Evolutionary conservation across 306 rosid genomes (phyloP).

Genomic region (Gleditsia sinensis): DNA sequence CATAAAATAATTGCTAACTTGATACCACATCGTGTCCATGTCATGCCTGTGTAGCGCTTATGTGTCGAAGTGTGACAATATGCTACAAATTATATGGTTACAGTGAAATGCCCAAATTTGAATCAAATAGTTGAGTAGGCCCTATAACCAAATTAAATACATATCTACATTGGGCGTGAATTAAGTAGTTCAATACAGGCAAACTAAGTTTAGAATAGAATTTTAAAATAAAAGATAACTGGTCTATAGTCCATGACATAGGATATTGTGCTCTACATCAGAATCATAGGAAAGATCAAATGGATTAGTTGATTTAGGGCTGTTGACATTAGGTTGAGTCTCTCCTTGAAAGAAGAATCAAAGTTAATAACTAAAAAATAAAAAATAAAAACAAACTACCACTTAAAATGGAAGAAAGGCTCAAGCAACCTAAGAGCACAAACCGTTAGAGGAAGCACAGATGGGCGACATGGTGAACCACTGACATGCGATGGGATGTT

Average conservation of each 20-base stretch:
- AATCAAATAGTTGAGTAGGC: no score
- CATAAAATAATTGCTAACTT: no score
- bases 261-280: slow-evolving; percentile 63
- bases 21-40: no score
- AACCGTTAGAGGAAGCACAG: slow-evolving; percentile 46
- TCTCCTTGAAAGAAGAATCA: slow-evolving; percentile 53
- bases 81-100: no score
- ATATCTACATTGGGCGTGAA: no score
- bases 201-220: no score
- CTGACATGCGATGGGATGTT: slow-evolving; percentile 31
- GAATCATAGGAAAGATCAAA: slow-evolving; percentile 72
- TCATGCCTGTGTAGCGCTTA: no score
- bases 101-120: no score
- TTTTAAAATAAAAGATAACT: no score
- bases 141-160: no score
- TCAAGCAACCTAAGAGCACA: slow-evolving; percentile 31
- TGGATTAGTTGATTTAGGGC: slow-evolving; percentile 68
- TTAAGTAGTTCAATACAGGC: no score
- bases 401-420: slow-evolving; percentile 25
- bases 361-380: background rate
- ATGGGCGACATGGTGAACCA: slow-evolving; percentile 30
- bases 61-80: no score
- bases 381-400: background rate
- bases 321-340: slow-evolving; percentile 36
- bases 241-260: slow-evolving; percentile 34